phyloP scores from a whole-genome alignment of 768 basidiomycete species.

The Amanita subjunquillea region DNA sequence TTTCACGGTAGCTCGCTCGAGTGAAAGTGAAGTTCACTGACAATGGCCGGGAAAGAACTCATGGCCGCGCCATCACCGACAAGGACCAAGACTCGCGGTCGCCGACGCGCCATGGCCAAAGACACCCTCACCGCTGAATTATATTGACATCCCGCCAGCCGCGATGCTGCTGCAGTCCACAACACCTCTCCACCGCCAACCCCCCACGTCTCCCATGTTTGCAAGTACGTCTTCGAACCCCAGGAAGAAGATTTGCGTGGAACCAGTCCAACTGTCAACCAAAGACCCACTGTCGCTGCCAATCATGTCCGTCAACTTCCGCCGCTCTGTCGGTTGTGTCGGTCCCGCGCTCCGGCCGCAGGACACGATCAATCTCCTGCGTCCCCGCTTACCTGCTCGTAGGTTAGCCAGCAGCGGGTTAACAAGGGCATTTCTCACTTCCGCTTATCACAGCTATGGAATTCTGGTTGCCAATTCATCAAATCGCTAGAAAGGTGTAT shows the following conservation, averaged over 20 bases:
- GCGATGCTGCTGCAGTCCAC: slow-evolving; percentile 1
- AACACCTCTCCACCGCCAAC: slow-evolving; percentile 6
- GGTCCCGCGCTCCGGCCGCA: slow-evolving; percentile 86
- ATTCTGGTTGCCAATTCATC: no score
- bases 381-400: no score
- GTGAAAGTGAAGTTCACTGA: no score
- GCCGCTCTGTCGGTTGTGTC: slow-evolving; percentile 63
- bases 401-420: no score
- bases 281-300: slow-evolving; percentile 68
- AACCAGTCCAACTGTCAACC: slow-evolving; percentile 31
- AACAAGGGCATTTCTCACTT: no score
- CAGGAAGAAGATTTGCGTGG: slow-evolving; percentile 15
- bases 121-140: background rate
- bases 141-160: background rate
- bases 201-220: background rate
- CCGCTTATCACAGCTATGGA: no score
- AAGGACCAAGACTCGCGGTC: no score
- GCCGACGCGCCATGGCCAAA: no score
- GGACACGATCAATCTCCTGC: slow-evolving; percentile 54
- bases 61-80: no score
- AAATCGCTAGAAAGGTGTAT: no score
- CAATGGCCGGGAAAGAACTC: no score
- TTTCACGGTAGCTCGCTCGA: no score
- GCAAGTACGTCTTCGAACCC: background rate
- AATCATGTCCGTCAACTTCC: slow-evolving; percentile 70